Evolutionary conservation across 2,329 filamentous ascomycete genomes (phyloP).

Genomic region (Cladosporium sp.): DNA sequence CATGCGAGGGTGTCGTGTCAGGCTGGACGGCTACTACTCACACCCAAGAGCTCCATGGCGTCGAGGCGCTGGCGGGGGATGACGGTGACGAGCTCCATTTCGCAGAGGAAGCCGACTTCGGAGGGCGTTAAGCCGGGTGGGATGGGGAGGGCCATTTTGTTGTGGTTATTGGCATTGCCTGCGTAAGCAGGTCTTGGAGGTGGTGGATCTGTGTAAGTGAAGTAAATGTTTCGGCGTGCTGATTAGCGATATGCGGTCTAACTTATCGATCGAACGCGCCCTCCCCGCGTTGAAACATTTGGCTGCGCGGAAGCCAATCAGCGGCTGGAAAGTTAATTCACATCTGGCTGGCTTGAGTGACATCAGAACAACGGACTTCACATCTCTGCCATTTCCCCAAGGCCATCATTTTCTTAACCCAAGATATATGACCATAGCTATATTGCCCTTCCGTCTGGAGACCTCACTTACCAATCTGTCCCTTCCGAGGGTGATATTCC

Average conservation of each 20-base stretch:
- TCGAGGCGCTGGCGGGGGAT: conserved; percentile 88
- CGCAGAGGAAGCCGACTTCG: conserved; percentile 90
- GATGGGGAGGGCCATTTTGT: conserved; percentile 56
- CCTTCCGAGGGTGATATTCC: no score
- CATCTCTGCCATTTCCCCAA: no score
- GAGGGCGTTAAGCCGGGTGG: conserved; percentile 69
- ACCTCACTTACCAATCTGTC: no score
- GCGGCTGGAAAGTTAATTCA: neutral
- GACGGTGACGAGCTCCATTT: conserved; percentile 94
- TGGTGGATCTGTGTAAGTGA: no score
- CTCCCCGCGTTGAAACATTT: conserved; percentile 1
- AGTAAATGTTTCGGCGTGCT: no score
- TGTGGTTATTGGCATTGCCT: neutral
- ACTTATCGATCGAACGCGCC: conserved; percentile 1
- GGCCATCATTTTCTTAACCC: no score
- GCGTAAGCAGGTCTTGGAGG: neutral
- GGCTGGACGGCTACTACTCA: conserved; percentile 48
- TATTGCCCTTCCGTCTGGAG: no score
- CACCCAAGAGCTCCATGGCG: conserved; percentile 75
- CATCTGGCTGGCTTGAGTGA: neutral
- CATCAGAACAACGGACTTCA: no score
- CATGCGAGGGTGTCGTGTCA: conserved; percentile 10
- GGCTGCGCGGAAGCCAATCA: neutral
- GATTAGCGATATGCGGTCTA: neutral
- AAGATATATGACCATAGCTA: no score